Conservation (phyloP, 352 stramenopile genomes). For the Pythium insidiosum region DNA sequence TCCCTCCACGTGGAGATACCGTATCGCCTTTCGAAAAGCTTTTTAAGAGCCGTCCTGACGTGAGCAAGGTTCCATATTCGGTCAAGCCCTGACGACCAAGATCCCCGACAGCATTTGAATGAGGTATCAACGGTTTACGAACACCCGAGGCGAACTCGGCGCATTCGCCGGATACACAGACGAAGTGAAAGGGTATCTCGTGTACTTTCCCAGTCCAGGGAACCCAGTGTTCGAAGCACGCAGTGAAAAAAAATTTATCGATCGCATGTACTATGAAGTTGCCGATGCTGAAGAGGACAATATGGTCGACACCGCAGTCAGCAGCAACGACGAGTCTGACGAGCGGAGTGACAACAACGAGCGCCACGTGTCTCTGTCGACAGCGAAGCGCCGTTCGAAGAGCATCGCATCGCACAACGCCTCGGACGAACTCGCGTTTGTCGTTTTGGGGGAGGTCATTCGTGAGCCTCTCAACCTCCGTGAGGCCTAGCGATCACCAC, state of each 20-base stretch:
- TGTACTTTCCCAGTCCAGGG: background rate
- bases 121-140: no score
- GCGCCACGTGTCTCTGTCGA: background rate
- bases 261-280: no score
- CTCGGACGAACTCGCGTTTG: background rate
- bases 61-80: no score
- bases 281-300: no score
- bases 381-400: background rate
- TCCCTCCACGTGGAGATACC: no score
- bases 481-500: background rate
- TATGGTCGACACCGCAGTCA: no score
- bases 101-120: no score
- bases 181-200: background rate
- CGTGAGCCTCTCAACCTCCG: slow-evolving; percentile 1
- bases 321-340: no score
- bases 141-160: background rate
- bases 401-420: background rate
- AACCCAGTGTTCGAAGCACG: background rate
- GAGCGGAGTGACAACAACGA: background rate
- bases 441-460: slow-evolving; percentile 1
- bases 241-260: background rate
- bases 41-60: no score
- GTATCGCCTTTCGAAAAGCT: no score
- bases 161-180: background rate
- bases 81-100: no score